Evolutionary conservation across 495 filamentous ascomycete genomes (phyloP).

Genomic region (Aspergillus egyptiacus): DNA sequence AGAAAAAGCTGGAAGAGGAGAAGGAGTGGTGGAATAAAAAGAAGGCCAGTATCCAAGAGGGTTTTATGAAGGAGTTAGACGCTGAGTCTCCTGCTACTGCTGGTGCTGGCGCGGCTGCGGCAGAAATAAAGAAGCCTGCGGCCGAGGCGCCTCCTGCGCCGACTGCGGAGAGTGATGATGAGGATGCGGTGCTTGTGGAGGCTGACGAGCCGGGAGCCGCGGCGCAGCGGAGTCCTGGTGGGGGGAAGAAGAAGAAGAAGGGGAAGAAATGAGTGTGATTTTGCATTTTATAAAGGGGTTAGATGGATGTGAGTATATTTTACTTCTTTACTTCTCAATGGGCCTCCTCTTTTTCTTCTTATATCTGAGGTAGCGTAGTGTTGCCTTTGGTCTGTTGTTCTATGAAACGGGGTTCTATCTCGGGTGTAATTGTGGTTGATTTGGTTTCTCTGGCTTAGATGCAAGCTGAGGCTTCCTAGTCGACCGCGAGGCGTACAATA

Average conservation of each 20-base stretch:
- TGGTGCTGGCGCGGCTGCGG: slow-evolving; percentile 1
- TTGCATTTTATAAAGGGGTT: neutral
- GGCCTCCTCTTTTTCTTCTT: too few species aligned
- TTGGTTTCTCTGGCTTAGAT: too few species aligned
- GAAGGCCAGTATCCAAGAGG: slow-evolving; percentile 62
- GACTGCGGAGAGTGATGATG: slow-evolving; percentile 65
- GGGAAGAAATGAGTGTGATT: slow-evolving; percentile 53
- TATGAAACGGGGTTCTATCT: too few species aligned
- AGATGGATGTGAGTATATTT: neutral
- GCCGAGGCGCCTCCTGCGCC: slow-evolving; percentile 17
- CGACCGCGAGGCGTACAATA: too few species aligned
- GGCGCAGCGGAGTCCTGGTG: slow-evolving; percentile 19
- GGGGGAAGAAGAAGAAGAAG: slow-evolving; percentile 63
- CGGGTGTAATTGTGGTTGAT: too few species aligned
- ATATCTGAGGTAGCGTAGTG: too few species aligned
- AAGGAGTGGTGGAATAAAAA: slow-evolving; percentile 88
- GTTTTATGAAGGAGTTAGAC: slow-evolving; percentile 82
- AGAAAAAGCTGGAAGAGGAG: slow-evolving; percentile 61
- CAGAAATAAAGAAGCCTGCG: neutral
- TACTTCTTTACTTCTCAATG: too few species aligned
- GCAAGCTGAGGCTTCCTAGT: too few species aligned
- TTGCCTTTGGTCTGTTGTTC: too few species aligned
- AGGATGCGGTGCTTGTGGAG: slow-evolving; percentile 82
- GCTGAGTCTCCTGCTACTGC: slow-evolving; percentile 29
- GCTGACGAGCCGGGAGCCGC: slow-evolving; percentile 49